A percentile compares a stretch with the other conserved stretches of the same genome.
These are phyloP conservation scores for Scolecobasidium constrictum DNA, from an alignment of 2,329 filamentous ascomycete species.

Conservation along the genomic window DNA sequence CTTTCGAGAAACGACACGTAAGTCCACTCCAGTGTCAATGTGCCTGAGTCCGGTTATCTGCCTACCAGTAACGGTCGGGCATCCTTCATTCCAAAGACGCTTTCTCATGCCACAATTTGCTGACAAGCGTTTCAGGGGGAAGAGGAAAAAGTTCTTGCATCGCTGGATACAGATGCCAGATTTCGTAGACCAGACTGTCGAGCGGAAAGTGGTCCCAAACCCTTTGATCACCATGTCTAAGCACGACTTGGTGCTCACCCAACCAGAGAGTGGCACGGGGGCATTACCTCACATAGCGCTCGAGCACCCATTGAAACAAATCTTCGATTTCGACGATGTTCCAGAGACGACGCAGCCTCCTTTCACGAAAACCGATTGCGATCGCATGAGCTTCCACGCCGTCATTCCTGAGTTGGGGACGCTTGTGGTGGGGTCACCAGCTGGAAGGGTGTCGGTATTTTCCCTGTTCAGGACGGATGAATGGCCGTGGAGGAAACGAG, in stretches of 20 bases:
- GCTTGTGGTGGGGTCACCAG: slow-evolving; percentile 55
- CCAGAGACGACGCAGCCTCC: slow-evolving; percentile 20
- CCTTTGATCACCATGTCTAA: slow-evolving; percentile 1
- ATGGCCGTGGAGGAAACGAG: not conserved
- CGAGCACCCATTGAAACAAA: slow-evolving; percentile 5
- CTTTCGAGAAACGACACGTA: too few relatives aligned
- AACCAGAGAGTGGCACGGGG: not conserved
- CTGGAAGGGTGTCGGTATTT: slow-evolving; percentile 53
- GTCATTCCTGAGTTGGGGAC: slow-evolving; percentile 61
- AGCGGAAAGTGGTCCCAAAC: not conserved
- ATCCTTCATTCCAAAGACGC: not conserved
- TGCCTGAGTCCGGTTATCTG: not conserved
- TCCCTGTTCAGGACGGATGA: slow-evolving; percentile 38
- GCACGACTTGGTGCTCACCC: slow-evolving; percentile 2
- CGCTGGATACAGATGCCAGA: slow-evolving; percentile 1
- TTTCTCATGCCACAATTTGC: not conserved
- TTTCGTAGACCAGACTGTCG: not conserved
- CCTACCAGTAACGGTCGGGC: not conserved
- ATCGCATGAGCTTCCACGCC: slow-evolving; percentile 51
- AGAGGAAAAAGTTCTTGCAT: not conserved
- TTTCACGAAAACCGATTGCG: slow-evolving; percentile 21
- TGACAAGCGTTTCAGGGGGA: not conserved
- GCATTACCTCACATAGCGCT: slow-evolving; percentile 1
- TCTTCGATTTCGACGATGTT: slow-evolving; percentile 20
- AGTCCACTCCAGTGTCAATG: not conserved